These are phyloP conservation scores for Bothriochloa decipiens DNA, from an alignment of 176 grass and related monocot genomes.

Conservation along the genomic window DNA sequence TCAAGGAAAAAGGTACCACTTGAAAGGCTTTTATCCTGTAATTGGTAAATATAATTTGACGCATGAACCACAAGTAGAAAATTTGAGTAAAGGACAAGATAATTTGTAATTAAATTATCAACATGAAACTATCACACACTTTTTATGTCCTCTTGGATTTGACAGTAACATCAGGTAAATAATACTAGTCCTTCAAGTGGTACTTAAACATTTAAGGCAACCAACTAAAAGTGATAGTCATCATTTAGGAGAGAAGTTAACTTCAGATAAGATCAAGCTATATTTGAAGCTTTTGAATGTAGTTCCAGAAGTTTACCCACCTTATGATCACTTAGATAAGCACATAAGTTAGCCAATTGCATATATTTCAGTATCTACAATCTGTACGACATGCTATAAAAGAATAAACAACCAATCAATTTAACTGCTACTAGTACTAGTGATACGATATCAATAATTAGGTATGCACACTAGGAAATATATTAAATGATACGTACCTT, in stretches of 20 bases:
- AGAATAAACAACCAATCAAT: conserved; percentile 11
- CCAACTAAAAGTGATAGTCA: neutral
- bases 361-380: conserved; percentile 22
- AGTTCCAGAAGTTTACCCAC: neutral
- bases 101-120: neutral
- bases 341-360: neutral
- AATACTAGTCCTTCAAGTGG: neutral
- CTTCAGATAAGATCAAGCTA: neutral
- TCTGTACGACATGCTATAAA: neutral
- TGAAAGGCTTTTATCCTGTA: conserved; percentile 95
- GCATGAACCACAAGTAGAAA: conserved; percentile 16
- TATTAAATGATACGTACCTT: conserved; percentile 52
- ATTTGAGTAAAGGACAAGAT: neutral
- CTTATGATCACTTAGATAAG: neutral
- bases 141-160: conserved; percentile 10
- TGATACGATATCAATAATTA: conserved; percentile 9
- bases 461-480: conserved; percentile 31
- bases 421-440: conserved; percentile 6
- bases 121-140: neutral
- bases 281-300: neutral
- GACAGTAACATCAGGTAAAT: neutral
- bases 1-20: conserved; percentile 95
- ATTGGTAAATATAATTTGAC: conserved; percentile 17
- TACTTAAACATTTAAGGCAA: neutral
- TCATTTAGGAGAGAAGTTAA: conserved; percentile 1